A percentile compares a stretch with the other conserved stretches of the same genome.
phyloP scores from a whole-genome alignment of 805 yeast genomes.

The Wickerhamiella occidentalis region DNA sequence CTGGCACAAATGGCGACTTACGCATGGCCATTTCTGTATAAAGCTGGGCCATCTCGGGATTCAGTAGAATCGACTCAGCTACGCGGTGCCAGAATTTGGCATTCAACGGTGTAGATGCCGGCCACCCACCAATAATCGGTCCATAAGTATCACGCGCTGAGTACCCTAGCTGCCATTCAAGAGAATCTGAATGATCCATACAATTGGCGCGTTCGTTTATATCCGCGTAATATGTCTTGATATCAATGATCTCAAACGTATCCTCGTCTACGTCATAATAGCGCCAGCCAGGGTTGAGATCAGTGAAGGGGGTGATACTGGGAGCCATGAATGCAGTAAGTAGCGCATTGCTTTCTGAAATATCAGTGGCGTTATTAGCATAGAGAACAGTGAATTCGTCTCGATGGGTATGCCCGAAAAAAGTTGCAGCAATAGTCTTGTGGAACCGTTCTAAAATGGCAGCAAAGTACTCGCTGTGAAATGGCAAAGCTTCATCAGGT shows the following conservation, averaged over 20 bases:
- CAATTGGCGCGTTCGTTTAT: slow-evolving; percentile 35
- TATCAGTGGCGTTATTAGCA: slow-evolving; percentile 37
- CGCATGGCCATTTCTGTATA: slow-evolving; percentile 42
- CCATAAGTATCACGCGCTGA: slow-evolving; percentile 50
- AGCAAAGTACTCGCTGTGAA: slow-evolving; percentile 43
- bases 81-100: slow-evolving; percentile 58
- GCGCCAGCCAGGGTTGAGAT: slow-evolving; percentile 60
- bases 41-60: slow-evolving; percentile 36
- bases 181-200: slow-evolving; percentile 27
- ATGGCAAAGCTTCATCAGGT: slow-evolving; percentile 48
- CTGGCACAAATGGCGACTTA: slow-evolving; percentile 42
- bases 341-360: slow-evolving; percentile 35
- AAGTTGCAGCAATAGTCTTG: slow-evolving; percentile 52
- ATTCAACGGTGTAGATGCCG: slow-evolving; percentile 44
- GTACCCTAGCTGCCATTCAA: slow-evolving; percentile 52
- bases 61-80: slow-evolving; percentile 34
- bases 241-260: slow-evolving; percentile 49
- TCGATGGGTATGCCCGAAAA: slow-evolving; percentile 60
- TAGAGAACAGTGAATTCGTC: slow-evolving; percentile 56
- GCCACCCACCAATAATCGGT: slow-evolving; percentile 36
- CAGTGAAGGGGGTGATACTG: slow-evolving; percentile 49
- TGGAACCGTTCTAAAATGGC: slow-evolving; percentile 54
- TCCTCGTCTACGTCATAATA: slow-evolving; percentile 54
- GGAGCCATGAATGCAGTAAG: slow-evolving; percentile 55
- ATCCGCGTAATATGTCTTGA: slow-evolving; percentile 43